Conservation (phyloP, 371 early-diverging fungal genomes). For the Dinochytrium kinnereticum region DNA sequence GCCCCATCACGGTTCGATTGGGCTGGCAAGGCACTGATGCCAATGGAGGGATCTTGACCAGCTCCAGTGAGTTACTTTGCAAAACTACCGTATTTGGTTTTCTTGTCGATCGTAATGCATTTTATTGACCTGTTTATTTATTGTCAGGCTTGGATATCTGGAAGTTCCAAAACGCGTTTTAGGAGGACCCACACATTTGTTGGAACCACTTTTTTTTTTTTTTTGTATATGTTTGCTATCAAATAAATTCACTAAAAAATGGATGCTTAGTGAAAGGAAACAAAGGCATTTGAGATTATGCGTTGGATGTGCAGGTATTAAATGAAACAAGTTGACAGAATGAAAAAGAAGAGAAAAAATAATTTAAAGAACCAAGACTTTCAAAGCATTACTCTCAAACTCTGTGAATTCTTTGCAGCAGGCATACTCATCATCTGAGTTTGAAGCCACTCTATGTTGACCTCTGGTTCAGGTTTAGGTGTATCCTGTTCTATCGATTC, state of each 20-base stretch:
- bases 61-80: slow-evolving; percentile 25
- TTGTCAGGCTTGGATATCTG: slow-evolving; percentile 39
- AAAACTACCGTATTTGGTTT: no score
- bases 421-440: neutral
- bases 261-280: no score
- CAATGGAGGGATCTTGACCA: slow-evolving; percentile 36
- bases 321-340: no score
- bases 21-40: slow-evolving; percentile 51
- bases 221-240: slow-evolving; percentile 1
- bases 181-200: no score
- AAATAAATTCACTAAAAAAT: no score
- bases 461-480: neutral
- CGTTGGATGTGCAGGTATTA: no score
- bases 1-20: slow-evolving; percentile 39
- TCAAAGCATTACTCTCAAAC: no score
- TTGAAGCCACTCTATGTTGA: neutral
- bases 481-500: neutral
- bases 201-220: neutral
- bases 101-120: neutral
- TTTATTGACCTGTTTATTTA: neutral
- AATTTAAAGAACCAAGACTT: no score
- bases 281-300: no score
- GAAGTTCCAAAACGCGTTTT: slow-evolving; percentile 46
- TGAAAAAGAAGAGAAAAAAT: no score
- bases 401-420: neutral